Percentiles rank a stretch among this genome's conserved stretches.
Conservation (phyloP, 192 early-diverging fungal genomes). For the Kappamyces sp. region DNA sequence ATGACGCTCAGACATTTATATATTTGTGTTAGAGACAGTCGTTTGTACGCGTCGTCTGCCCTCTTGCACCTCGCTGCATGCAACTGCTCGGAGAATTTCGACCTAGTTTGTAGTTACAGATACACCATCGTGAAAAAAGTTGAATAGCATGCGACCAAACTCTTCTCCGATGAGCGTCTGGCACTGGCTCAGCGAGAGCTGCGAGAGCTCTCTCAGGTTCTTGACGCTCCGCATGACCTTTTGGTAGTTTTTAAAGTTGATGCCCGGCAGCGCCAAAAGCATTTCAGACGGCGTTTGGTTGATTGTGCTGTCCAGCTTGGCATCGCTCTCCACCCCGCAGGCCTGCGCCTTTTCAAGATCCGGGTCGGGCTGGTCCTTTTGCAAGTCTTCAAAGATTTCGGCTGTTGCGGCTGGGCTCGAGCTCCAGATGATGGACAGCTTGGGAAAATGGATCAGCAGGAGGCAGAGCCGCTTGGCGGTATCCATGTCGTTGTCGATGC, state of each 20-base stretch:
- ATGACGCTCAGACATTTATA: conserved; percentile 14
- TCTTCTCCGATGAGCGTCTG: conserved; percentile 56
- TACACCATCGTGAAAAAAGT: conserved; percentile 48
- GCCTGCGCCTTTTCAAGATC: conserved; percentile 58
- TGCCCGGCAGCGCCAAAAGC: conserved; percentile 78
- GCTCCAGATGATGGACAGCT: conserved; percentile 82
- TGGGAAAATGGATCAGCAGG: conserved; percentile 77
- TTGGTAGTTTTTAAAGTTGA: conserved; percentile 76
- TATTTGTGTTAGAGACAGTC: conserved; percentile 7
- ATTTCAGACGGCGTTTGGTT: conserved; percentile 69
- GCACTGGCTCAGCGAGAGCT: conserved; percentile 40
- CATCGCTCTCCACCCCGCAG: conserved; percentile 61
- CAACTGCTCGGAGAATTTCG: neutral
- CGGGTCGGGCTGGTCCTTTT: conserved; percentile 75
- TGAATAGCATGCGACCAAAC: conserved; percentile 50
- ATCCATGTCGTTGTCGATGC: conserved; percentile 11
- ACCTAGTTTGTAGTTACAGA: neutral
- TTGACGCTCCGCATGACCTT: conserved; percentile 61
- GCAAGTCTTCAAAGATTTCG: conserved; percentile 85
- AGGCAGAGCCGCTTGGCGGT: conserved; percentile 37
- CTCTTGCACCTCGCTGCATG: conserved; percentile 1
- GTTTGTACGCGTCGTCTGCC: conserved; percentile 1
- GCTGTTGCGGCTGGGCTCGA: conserved; percentile 78
- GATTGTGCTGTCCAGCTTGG: conserved; percentile 60
- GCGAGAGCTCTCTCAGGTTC: conserved; percentile 59